Conservation (phyloP, 2,329 filamentous ascomycete genomes). For the Paraconiothyrium sp. region DNA sequence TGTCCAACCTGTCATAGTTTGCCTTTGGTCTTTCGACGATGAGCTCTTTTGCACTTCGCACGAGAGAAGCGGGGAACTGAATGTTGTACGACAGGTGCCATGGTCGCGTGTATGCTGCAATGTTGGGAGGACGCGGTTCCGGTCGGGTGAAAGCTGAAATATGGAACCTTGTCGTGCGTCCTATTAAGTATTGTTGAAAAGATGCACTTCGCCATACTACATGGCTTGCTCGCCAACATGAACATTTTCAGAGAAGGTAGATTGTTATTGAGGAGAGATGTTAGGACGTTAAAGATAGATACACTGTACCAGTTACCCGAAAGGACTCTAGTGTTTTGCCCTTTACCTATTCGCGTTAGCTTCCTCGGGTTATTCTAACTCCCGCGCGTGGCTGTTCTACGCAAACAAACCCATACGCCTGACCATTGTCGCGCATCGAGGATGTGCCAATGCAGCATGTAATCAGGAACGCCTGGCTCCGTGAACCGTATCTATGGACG, state of each 20-base stretch:
- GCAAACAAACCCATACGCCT: background rate
- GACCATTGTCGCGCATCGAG: background rate
- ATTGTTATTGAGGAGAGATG: background rate
- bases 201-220: background rate
- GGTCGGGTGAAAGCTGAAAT: background rate
- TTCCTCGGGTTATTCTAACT: background rate
- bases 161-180: background rate
- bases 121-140: background rate
- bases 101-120: background rate
- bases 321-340: too few relatives aligned
- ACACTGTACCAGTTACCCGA: background rate
- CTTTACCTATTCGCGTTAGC: background rate
- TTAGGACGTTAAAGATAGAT: background rate
- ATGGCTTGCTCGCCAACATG: background rate
- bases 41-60: background rate
- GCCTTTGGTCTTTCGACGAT: background rate
- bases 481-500: slow-evolving; percentile 33
- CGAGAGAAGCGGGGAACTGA: slow-evolving; percentile 7
- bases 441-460: slow-evolving; percentile 1
- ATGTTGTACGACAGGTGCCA: background rate
- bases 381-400: background rate
- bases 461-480: background rate
- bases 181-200: background rate
- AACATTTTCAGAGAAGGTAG: background rate
- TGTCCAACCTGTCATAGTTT: background rate